Percentiles rank a stretch among this genome's conserved stretches.
phyloP scores from a whole-genome alignment of 768 basidiomycete species.

The Kwoniella sp. region DNA sequence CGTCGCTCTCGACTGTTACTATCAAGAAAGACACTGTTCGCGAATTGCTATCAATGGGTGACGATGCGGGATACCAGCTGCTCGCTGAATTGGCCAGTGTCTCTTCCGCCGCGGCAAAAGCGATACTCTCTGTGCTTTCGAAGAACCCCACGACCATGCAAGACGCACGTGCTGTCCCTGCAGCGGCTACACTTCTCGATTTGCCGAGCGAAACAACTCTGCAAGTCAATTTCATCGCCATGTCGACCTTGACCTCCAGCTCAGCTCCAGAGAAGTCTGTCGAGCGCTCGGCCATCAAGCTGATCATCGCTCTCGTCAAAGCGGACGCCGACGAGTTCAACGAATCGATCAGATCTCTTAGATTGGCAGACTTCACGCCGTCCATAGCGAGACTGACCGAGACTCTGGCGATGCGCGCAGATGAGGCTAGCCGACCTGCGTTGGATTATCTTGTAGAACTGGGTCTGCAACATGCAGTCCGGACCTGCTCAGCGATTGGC shows the following conservation, averaged over 20 bases:
- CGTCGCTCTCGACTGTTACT: background rate
- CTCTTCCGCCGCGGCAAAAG: background rate
- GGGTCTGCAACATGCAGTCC: slow-evolving; percentile 25
- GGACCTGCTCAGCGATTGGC: slow-evolving; percentile 21
- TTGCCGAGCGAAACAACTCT: slow-evolving; percentile 2
- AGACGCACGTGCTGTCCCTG: slow-evolving; percentile 10
- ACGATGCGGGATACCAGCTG: slow-evolving; percentile 10
- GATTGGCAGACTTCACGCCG: slow-evolving; percentile 8
- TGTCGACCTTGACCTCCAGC: background rate
- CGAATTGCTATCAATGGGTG: slow-evolving; percentile 4
- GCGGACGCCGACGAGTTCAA: background rate
- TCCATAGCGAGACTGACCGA: slow-evolving; percentile 3
- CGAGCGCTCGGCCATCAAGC: slow-evolving; percentile 11
- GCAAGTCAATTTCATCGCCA: slow-evolving; percentile 5
- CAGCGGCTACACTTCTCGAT: slow-evolving; percentile 9
- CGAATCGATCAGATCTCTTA: background rate
- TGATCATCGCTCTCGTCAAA: background rate
- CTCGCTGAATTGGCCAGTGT: slow-evolving; percentile 2
- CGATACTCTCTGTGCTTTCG: slow-evolving; percentile 3
- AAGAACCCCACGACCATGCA: slow-evolving; percentile 2
- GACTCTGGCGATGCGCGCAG: background rate
- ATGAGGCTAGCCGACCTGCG: background rate
- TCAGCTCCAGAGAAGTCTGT: background rate
- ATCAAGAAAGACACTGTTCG: slow-evolving; percentile 20
- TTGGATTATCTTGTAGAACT: slow-evolving; percentile 21